Conservation (phyloP, 2,329 filamentous ascomycete genomes). For the Fusarium foetens region DNA sequence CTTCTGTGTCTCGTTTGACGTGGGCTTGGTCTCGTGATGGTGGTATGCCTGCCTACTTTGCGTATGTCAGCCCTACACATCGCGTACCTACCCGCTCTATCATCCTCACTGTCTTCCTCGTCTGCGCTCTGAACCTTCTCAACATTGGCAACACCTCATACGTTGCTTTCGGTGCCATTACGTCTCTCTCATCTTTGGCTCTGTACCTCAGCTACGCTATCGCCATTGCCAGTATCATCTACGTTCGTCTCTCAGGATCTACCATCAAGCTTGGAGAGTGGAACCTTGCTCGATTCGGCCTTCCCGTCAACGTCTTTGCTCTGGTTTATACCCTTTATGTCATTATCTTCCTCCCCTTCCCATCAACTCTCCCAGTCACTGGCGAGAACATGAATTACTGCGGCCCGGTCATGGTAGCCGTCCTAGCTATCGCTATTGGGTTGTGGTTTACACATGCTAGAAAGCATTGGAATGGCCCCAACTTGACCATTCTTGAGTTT, state of each 20-base stretch:
- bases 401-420: conserved; percentile 39
- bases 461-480: conserved; percentile 40
- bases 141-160: conserved; percentile 43
- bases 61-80: conserved; percentile 39
- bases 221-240: conserved; percentile 40
- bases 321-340: conserved; percentile 40
- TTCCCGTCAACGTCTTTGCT: conserved; percentile 36
- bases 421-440: conserved; percentile 31
- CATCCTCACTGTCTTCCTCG: conserved; percentile 39
- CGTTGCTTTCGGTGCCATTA: conserved; percentile 41
- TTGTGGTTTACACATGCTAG: conserved; percentile 34
- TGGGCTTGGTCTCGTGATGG: conserved; percentile 44
- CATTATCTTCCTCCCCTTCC: conserved; percentile 42
- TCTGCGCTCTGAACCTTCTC: conserved; percentile 41
- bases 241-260: conserved; percentile 21
- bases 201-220: conserved; percentile 44
- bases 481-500: conserved; percentile 41
- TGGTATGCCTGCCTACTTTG: conserved; percentile 40
- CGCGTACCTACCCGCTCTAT: conserved; percentile 40
- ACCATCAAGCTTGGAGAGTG: conserved; percentile 39
- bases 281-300: conserved; percentile 36
- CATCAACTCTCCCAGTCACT: conserved; percentile 38
- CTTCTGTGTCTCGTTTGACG: conserved; percentile 39
- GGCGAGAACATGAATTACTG: conserved; percentile 41
- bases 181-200: conserved; percentile 37